Evolutionary conservation across 345 rosid genomes (phyloP), one percentile per base, ranked within the genome.

Genomic region (Gossypium australe): DNA sequence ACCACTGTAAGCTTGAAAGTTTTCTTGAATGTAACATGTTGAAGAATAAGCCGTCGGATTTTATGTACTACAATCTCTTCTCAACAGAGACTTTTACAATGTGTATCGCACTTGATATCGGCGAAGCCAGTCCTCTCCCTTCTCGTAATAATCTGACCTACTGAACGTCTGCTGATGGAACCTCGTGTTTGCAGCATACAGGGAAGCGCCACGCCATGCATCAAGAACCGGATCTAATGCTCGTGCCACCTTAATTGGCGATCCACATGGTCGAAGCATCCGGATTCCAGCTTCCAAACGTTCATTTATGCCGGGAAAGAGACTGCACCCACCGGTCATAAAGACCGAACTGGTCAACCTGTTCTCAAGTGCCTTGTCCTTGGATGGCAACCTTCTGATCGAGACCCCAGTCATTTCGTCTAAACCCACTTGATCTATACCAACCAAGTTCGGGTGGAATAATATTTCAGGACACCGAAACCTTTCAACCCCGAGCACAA

Each of bases 161-260:
- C 81, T 87, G 79, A 93, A 86, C 1, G 94, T 86, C 77, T 90
- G 97, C 59, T 78, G 61, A 2, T 85, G 85, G 80, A 93, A 95
- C 51, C 77, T 85, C 71, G 73, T 24, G 24, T 80, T 73, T 66
- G 96, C 72, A 51, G 99, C 98, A 77, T 85, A 89, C 1, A 70
- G 59, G 74, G 97, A 83, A n/a, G 99, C 99, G 24, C 99, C 99
- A 10, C 96, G 93, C 98, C 99, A 93, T 0, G 98, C 99, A 76
- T 95, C 99, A 43, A 90, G 91, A 70, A 91, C 86, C 0, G 98
- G 97, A 79, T 94, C 89, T 62, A 85, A 76, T 66, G 97, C 97
- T 82, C 85, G 80, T 68, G 87, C 84, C 14, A 92, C 88, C 51
- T 78, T 79, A 62, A 94, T 94, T 38, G 87, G 87, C 0, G 92